These are phyloP conservation scores for Oryza meyeriana DNA, from an alignment of 176 grass and related monocot genomes.

Conservation along the genomic window DNA sequence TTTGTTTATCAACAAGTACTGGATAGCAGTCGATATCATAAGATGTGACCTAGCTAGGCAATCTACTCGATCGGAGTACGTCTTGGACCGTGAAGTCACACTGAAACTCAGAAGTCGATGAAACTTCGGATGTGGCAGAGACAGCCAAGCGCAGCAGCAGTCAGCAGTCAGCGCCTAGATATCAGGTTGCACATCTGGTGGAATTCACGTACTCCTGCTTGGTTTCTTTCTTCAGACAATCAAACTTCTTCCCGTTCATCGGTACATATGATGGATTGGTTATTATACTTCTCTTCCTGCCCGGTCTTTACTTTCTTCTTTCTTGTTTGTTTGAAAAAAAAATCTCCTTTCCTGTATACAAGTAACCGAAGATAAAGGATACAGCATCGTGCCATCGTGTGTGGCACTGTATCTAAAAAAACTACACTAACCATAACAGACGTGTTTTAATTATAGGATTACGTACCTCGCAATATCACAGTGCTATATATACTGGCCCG, in stretches of 20 bases:
- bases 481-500: not conserved
- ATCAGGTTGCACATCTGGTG: not conserved
- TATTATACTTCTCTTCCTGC: no score
- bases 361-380: not conserved
- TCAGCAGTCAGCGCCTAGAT: not conserved
- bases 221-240: not conserved
- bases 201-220: not conserved
- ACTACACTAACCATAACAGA: no score
- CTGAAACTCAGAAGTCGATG: not conserved
- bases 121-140: not conserved
- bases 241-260: not conserved
- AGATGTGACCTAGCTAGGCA: not conserved
- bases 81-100: conserved; percentile 1
- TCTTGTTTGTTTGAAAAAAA: not conserved
- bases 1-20: not conserved
- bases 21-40: not conserved
- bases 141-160: not conserved
- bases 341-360: not conserved
- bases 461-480: not conserved
- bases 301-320: not conserved
- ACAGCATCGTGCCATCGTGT: no score
- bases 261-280: not conserved
- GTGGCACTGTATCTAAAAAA: no score
- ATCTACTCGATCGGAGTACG: not conserved
- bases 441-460: no score